Evolutionary conservation across 2,329 filamentous ascomycete species (phyloP), one percentile per base, ranked within the genome.

Genomic region (Chaetoscypha palmicola): DNA sequence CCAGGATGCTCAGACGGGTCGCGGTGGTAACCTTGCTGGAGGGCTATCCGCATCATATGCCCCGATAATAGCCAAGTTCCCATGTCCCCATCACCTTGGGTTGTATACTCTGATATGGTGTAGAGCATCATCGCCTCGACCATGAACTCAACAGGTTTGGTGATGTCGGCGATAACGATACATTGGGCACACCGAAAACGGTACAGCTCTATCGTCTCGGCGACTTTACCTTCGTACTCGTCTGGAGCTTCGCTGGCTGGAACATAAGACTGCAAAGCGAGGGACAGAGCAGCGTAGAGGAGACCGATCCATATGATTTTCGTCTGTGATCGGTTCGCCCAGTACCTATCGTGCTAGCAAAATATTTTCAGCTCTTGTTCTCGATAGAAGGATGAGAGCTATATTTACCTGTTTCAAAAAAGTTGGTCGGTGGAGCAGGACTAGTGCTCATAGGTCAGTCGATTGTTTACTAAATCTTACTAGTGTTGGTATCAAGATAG

Each of bases 361-460:
- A n/a, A 36, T 38, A 35, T 12, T 19, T 17, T 42, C 11, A 42
- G 40, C n/a, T 68, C 67, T 41, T 73, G 61, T 51, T 64, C 62
- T 10, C 12, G 21, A 11, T 16, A 30, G 10, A 11, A 10, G 12
- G 20, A 19, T 14, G 14, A 31, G 14, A 19, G 17, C 11, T 2
- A 28, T 20, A 33, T 30, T 22, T 7, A 85, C 69, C 63, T 85
- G 77, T 56, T 81, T 76, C 60, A 90, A 80, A 56, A 96, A 96
- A 0, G 86, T 88, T 10, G 88, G 88, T 0, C 80, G 79, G 57
- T 92, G 86, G 35, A 92, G 74, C 51, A 91, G 78, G 60, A 40
- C 60, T n/a, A n/a, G n/a, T n/a, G n/a, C n/a, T n/a, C n/a, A n/a
- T n/a, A n/a, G n/a, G n/a, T n/a, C n/a, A n/a, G n/a, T n/a, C n/a